Conservation (phyloP, 352 stramenopile genomes). For the Globisporangium middletonii region DNA sequence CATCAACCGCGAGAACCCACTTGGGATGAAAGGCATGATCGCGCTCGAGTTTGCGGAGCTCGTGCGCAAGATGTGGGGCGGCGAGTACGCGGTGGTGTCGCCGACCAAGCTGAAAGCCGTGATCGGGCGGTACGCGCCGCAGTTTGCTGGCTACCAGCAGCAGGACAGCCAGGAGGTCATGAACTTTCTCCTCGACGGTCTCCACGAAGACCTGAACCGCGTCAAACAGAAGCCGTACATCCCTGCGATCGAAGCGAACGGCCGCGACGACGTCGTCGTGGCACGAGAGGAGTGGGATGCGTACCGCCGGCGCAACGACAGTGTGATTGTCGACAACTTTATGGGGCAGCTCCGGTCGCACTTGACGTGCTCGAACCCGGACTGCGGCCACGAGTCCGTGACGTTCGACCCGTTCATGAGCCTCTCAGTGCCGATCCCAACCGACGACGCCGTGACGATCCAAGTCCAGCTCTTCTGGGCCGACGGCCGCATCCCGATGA, state of each 20-base stretch:
- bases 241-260: conserved; percentile 59
- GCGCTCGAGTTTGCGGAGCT: conserved; percentile 94
- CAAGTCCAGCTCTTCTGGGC: conserved; percentile 73
- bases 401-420: conserved; percentile 90
- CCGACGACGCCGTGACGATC: conserved; percentile 40
- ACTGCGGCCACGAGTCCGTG: conserved; percentile 74
- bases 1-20: conserved; percentile 94
- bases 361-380: conserved; percentile 74
- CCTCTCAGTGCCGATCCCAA: conserved; percentile 86
- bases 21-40: conserved; percentile 91
- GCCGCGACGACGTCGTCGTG: conserved; percentile 55
- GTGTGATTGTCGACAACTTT: conserved; percentile 87
- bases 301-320: conserved; percentile 91
- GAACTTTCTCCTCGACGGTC: conserved; percentile 88
- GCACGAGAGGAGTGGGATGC: conserved; percentile 75
- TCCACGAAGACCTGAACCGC: conserved; percentile 91
- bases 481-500: conserved; percentile 63
- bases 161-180: conserved; percentile 92
- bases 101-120: conserved; percentile 77
- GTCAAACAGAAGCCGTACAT: conserved; percentile 83
- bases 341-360: conserved; percentile 87
- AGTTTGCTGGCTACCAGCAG: conserved; percentile 88
- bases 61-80: conserved; percentile 92
- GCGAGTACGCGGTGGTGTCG: conserved; percentile 79
- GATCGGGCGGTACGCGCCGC: conserved; percentile 81